Percentiles rank a stretch among this genome's conserved stretches.
These are phyloP conservation scores for Schizophyllum amplum DNA, from an alignment of 1,284 basidiomycete genomes.

Conservation along the genomic window DNA sequence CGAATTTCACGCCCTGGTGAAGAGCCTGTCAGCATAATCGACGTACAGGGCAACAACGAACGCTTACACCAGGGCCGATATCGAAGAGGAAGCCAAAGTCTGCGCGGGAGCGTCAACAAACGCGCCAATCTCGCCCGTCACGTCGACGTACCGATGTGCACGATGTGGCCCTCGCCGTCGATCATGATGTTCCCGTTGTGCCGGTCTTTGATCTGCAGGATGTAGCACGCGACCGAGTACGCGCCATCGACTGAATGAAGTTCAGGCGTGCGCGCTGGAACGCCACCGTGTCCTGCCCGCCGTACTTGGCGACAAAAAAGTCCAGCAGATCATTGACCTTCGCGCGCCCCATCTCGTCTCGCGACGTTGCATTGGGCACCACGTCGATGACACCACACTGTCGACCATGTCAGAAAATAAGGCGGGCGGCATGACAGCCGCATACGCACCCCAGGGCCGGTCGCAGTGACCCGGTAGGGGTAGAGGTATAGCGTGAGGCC, in stretches of 20 bases:
- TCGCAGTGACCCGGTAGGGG: constrained; percentile 97
- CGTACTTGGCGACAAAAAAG: constrained; percentile 96
- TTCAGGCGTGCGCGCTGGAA: constrained; percentile 94
- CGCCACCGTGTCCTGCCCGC: constrained; percentile 78
- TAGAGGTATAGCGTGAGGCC: constrained; percentile 91
- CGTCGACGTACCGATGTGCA: constrained; percentile 73
- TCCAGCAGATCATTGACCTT: constrained; percentile 95
- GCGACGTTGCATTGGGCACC: constrained; percentile 94
- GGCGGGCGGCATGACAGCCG: constrained; percentile 4
- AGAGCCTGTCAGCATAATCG: constrained; percentile 52
- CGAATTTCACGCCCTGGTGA: constrained; percentile 88
- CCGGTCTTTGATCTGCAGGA: constrained; percentile 94
- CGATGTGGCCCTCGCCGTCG: constrained; percentile 91
- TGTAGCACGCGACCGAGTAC: constrained; percentile 98
- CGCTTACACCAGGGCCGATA: constrained; percentile 78
- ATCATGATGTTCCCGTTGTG: constrained; percentile 99
- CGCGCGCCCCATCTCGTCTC: constrained; percentile 98
- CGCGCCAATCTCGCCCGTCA: not conserved
- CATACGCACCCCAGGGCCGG: constrained; percentile 81
- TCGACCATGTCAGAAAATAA: not conserved
- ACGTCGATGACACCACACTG: constrained; percentile 99
- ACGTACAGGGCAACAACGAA: constrained; percentile 23
- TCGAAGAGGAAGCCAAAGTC: constrained; percentile 99
- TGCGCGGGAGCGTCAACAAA: constrained; percentile 23
- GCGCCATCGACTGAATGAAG: constrained; percentile 99